Conservation (phyloP, 108 stramenopile genomes). For the Cyclotella distinguenda region DNA sequence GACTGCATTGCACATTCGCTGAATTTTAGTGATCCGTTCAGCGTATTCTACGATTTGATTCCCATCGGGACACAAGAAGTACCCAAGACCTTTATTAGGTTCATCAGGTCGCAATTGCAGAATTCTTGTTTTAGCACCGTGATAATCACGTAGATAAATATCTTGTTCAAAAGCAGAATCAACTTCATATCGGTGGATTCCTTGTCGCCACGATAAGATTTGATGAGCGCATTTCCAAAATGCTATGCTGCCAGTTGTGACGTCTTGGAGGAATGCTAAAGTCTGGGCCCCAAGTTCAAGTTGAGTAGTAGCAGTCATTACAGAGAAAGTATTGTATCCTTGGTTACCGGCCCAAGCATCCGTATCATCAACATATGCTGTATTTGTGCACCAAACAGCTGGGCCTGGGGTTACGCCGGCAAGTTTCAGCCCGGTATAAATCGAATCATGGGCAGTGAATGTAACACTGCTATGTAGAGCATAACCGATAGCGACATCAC, state of each 20-base stretch:
- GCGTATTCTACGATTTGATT: background rate
- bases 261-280: no score
- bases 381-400: background rate
- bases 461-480: background rate
- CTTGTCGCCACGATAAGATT: no score
- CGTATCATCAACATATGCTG: conserved; percentile 16
- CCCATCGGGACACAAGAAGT: background rate
- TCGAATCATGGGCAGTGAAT: background rate
- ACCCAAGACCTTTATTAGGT: background rate
- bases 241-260: no score
- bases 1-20: background rate
- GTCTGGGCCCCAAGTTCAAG: no score
- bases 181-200: no score
- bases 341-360: background rate
- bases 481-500: conserved; percentile 9
- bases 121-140: background rate
- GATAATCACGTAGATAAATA: background rate
- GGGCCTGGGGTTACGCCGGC: background rate
- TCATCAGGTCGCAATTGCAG: background rate
- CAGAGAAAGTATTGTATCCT: background rate
- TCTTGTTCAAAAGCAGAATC: background rate
- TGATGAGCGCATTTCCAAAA: no score
- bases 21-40: background rate
- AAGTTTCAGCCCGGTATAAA: background rate
- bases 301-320: background rate